These are phyloP conservation scores for Trichoderma brevicompactum DNA, from an alignment of 2,329 filamentous ascomycete genomes.

Conservation along the genomic window DNA sequence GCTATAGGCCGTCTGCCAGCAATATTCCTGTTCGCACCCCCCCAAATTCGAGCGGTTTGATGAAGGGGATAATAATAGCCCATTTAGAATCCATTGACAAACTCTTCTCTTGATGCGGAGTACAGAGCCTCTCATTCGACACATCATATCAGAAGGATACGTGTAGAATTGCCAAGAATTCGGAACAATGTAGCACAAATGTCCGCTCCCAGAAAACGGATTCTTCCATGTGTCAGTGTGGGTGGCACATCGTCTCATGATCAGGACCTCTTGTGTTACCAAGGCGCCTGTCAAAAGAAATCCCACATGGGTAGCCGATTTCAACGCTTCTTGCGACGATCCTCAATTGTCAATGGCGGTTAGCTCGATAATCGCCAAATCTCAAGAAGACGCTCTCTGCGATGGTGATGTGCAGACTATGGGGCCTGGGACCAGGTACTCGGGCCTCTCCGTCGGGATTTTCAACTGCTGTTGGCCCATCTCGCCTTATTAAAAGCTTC, in stretches of 20 bases:
- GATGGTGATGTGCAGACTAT: too few species aligned
- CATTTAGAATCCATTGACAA: too few species aligned
- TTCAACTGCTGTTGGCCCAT: neutral
- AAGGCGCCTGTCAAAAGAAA: neutral
- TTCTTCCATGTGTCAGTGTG: neutral
- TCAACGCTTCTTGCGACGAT: neutral
- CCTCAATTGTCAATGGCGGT: neutral
- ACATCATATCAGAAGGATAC: too few species aligned
- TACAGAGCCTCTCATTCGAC: too few species aligned
- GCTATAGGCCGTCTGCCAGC: neutral
- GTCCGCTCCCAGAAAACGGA: neutral
- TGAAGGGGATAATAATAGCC: too few species aligned
- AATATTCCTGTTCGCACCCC: neutral
- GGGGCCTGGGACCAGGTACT: constrained; percentile 22
- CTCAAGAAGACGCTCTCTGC: too few species aligned
- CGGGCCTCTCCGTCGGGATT: constrained; percentile 6
- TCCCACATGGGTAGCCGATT: neutral
- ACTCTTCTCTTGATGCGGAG: too few species aligned
- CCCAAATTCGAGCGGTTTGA: neutral
- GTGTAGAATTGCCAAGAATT: too few species aligned
- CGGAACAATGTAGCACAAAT: neutral
- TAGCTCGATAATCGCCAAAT: neutral
- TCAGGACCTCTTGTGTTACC: neutral
- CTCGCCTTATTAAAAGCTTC: too few species aligned
- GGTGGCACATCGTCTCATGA: neutral